These are phyloP conservation scores for Aspergillus japonicus DNA, from an alignment of 2,329 filamentous ascomycete genomes.

Conservation along the genomic window DNA sequence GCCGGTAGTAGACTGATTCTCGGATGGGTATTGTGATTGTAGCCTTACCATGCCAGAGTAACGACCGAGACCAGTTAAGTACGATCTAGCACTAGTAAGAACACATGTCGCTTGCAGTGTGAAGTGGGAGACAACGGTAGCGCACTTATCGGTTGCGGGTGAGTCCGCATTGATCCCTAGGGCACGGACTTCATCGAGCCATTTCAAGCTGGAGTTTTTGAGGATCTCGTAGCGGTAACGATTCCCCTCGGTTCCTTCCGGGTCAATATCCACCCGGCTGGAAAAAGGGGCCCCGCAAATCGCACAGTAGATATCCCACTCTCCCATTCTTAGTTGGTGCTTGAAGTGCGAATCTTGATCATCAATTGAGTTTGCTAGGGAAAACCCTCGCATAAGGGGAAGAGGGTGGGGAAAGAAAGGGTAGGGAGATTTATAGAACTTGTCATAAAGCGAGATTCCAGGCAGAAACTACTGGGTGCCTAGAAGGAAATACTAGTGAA, in stretches of 20 bases:
- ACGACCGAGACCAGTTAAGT: neutral
- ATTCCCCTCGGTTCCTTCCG: constrained; percentile 4
- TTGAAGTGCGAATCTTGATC: too few relatives aligned
- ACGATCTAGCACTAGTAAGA: neutral
- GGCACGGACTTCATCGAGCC: constrained; percentile 5
- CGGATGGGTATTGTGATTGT: too few relatives aligned
- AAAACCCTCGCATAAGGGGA: too few relatives aligned
- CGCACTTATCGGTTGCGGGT: constrained; percentile 4
- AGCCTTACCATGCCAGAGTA: too few relatives aligned
- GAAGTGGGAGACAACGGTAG: neutral
- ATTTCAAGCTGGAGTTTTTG: constrained; percentile 3
- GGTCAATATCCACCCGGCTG: constrained; percentile 7
- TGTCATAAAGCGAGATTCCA: too few relatives aligned
- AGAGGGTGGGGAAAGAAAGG: too few relatives aligned
- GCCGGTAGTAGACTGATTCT: too few relatives aligned
- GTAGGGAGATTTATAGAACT: too few relatives aligned
- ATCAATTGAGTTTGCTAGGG: too few relatives aligned
- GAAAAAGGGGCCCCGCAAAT: constrained; percentile 7
- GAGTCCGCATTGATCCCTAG: constrained; percentile 1
- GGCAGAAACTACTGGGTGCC: too few relatives aligned
- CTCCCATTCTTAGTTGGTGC: neutral
- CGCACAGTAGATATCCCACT: constrained; percentile 3
- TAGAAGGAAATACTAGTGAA: too few relatives aligned
- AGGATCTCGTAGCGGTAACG: constrained; percentile 8
- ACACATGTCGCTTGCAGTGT: neutral